Evolutionary conservation across 2,329 filamentous ascomycete genomes (phyloP), one percentile per base, ranked within the genome.

Genomic region (Penicillium psychrosexuale): DNA sequence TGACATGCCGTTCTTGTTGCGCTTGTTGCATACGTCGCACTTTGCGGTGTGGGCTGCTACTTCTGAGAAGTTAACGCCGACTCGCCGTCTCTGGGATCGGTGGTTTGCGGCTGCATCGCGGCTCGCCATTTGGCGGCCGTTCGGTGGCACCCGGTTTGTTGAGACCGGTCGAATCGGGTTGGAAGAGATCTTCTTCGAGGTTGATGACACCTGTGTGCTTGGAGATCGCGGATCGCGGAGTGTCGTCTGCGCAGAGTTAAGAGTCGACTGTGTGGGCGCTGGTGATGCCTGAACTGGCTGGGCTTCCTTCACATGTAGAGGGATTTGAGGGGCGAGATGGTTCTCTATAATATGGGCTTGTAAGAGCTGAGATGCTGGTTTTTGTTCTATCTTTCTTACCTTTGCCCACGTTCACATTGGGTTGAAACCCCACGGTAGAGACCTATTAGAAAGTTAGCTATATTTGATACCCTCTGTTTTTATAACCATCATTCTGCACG

Each of bases 21-120:
- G 48, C 8, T 43, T 47, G 46, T 60, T 55, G 42, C 58, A 58
- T 12, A 51, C 40, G 13, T 60, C 58, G 12, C 58, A 60, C 15
- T 60, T 60, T 3, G 58, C 58, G 8, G 58, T 60, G 39, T 60
- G 58, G 15, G 56, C 58, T 36, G 56, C 40, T 3, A 60, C 56
- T 2, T 60, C 52, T 7, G 43, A 24, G 58, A 60, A 60, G 8
- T 36, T n/a, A 5, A 60, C 58, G n/a, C 37, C 17, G n/a, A 55
- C 19, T n/a, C 46, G 45, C 2, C 45, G 44, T 19, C 38, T 31
- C n/a, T 40, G 51, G n/a, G 8, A 12, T 28, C 51, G 45, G 12
- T 30, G n/a, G 13, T 8, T 40, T 17, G 30, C 28, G 30, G 8
- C 30, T 30, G 36, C 6, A n/a, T 34, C 19, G 28, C 5, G 43